Percentiles rank a stretch among this genome's conserved stretches.
phyloP scores from a whole-genome alignment of 176 grass and related monocot genomes.

The Ampelocalamus luodianensis region DNA sequence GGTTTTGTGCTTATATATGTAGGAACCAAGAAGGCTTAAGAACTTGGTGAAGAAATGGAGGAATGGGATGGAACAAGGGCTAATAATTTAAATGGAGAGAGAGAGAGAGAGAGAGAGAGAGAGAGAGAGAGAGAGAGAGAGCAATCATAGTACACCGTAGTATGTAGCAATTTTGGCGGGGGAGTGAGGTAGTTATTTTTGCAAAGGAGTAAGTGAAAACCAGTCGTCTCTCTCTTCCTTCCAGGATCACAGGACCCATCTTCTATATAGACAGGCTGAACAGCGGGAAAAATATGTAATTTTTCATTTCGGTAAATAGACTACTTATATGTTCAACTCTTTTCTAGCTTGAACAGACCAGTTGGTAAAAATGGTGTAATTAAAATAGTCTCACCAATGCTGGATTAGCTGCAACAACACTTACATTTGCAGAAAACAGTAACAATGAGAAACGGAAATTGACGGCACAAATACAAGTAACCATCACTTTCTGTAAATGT shows the following conservation, averaged over 20 bases:
- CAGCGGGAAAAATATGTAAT: not conserved
- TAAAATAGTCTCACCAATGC: not conserved
- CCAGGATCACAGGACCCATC: not conserved
- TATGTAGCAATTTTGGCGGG: not conserved
- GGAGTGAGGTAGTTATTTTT: not conserved
- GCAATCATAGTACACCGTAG: not conserved
- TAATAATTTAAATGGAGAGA: not conserved
- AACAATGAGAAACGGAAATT: not conserved
- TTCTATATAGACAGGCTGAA: not conserved
- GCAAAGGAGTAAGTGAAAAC: not conserved
- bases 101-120: too few relatives aligned
- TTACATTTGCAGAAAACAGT: not conserved
- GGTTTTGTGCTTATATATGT: not conserved
- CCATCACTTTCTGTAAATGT: constrained; percentile 39
- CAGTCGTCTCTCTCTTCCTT: not conserved
- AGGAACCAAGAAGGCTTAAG: not conserved
- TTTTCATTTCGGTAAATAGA: not conserved
- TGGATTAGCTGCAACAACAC: not conserved
- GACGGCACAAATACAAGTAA: not conserved
- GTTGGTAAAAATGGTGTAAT: not conserved
- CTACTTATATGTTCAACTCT: not conserved
- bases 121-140: too few relatives aligned
- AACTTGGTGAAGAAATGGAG: not conserved
- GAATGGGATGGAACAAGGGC: not conserved
- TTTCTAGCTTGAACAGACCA: not conserved